Base-by-base conservation (phyloP, 208 protist genomes). In the Acanthamoeba healyi region DNA sequence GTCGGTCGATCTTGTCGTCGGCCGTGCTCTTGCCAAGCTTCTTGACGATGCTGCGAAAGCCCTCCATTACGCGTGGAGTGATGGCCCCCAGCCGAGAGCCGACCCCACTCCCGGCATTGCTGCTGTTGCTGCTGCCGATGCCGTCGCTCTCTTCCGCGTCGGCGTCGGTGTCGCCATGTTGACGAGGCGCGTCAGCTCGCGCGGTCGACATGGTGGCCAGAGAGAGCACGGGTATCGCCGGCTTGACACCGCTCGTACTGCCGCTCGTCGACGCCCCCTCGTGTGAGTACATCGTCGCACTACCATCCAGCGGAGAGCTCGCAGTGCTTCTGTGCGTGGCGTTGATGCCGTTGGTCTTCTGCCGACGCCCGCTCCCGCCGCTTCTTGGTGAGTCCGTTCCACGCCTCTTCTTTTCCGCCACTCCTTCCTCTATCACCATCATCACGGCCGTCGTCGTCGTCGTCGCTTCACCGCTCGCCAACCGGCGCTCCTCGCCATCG, bases 11-110 rank as follows among this genome's bases (percentile, higher is more conserved):
- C 72, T 4, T 5, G 38, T 56, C 44, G 44, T 32, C 44, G 38
- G 10, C n/a, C 0, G 72, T 24, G 32, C n/a, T 81, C 72, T 84
- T 84, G n/a, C 44, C 74, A 17, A 84, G 44, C 42, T 84, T 84
- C 74, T 84, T 84, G 74, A 84, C 74, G n/a, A 84, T 84, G 74
- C n/a, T 84, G 15, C 74, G 38, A 44, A 84, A 84, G 74, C 74
- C 74, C 44, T 84, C 74, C 29, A 84, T 22, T 44, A 84, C 24
- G 26, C 74, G 74, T 44, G 74, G 74, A 22, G 74, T 84, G 74
- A 84, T 51, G 26, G 74, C 74, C 0, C 74, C 74, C 9, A 84
- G 38, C n/a, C 44, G 4, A 17, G 74, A 84, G 38, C 74, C 74
- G 15, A 84, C 38, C 24, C 74, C 74, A 6, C 32, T 58, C 4